Evolutionary conservation across 164 flowering plant genomes (phyloP).

Genomic region (Vitis rotundifolia): DNA sequence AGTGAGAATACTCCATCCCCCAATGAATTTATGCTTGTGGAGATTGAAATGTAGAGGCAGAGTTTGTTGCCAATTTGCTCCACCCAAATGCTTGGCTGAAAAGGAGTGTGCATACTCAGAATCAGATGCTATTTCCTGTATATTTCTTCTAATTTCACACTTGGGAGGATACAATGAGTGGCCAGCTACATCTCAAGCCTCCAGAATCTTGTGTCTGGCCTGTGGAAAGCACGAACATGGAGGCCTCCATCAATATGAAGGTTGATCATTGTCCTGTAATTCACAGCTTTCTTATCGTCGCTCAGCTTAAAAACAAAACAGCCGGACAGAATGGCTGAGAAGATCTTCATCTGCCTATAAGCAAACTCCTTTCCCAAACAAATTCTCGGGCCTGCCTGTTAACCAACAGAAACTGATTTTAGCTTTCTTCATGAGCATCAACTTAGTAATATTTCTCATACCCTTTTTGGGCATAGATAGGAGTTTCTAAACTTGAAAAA

Average conservation of each 20-base stretch:
- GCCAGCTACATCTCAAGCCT: background rate
- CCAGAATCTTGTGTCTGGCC: slow-evolving; percentile 3
- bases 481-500: too few relatives aligned
- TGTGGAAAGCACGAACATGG: slow-evolving; percentile 42
- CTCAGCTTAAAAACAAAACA: slow-evolving; percentile 48
- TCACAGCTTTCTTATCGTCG: slow-evolving; percentile 38
- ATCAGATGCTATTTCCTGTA: background rate
- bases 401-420: slow-evolving; percentile 4
- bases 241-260: slow-evolving; percentile 78
- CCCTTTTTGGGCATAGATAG: too few relatives aligned
- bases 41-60: too few relatives aligned
- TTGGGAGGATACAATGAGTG: background rate
- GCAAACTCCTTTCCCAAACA: slow-evolving; percentile 79
- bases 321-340: slow-evolving; percentile 45
- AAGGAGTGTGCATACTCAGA: too few relatives aligned
- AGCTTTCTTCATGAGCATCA: slow-evolving; percentile 2
- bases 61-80: too few relatives aligned
- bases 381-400: slow-evolving; percentile 77
- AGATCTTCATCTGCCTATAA: slow-evolving; percentile 78
- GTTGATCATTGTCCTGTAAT: slow-evolving; percentile 67
- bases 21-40: too few relatives aligned
- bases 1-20: too few relatives aligned
- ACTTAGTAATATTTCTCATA: background rate
- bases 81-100: too few relatives aligned
- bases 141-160: background rate